Base-by-base conservation (phyloP, 2,329 filamentous ascomycete genomes). In the Phialophora macrospora region DNA sequence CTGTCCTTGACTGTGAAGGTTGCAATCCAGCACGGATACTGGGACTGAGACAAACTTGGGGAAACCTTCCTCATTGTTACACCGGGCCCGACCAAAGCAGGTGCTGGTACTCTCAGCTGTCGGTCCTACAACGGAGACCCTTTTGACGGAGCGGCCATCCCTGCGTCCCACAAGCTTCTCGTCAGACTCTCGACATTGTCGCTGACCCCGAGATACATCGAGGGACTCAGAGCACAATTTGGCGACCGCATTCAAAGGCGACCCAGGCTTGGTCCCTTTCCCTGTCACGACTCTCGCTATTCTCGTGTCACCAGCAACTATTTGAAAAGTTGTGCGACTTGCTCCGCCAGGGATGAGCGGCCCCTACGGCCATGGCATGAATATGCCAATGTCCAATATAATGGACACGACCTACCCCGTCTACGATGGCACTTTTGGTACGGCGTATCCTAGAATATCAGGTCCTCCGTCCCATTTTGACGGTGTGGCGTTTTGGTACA, bases 401-500 rank as follows among this genome's bases (percentile, higher is more conserved):
- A 65, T 69, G 57, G 69, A 70, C 22, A 57, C 44, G 14, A 60
- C 54, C 30, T 71, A 68, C 60, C 48, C 68, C 26, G 58, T 70
- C 38, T 72, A 71, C 63, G 60, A 70, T 67, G 64, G 62, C 9
- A 73, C 74, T 12, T 74, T 74, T 30, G 73, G 77, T 44, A 28
- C 59, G 46, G 63, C 62, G 22, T 69, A 70, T 63, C 63, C 66
- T 61, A 60, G 68, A 58, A 24, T 72, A 14, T 58, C 67, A 20
- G 71, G 68, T 32, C 70, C 72, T 28, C 55, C 64, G n/a, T 68
- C 68, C 49, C 79, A 80, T 68, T 76, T 79, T 8, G 77, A 81
- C 60, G 77, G 77, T 55, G 75, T 80, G 38, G 78, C 78, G 12
- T 77, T 79, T 61, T 81, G 80, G 80, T 77, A 80, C 69, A 77